Evolutionary conservation across 2,329 filamentous ascomycete species (phyloP).

Genomic region (Scleromitrula shiraiana): DNA sequence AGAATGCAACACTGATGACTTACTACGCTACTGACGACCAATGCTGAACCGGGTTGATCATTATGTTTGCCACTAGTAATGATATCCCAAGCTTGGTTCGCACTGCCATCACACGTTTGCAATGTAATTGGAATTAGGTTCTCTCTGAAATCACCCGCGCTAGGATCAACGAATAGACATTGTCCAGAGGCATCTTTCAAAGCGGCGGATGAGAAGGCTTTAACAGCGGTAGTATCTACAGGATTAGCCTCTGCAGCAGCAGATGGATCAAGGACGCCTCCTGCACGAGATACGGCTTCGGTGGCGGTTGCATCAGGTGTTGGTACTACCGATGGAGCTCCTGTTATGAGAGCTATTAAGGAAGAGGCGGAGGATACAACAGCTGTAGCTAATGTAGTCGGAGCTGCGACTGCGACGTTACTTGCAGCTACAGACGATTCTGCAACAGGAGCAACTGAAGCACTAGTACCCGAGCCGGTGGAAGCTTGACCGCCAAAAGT

Average conservation of each 20-base stretch:
- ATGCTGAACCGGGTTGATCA: conserved; percentile 37
- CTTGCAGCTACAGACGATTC: background rate
- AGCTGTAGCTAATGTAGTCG: background rate
- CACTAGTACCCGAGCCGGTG: no score
- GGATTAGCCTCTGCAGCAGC: conserved; percentile 35
- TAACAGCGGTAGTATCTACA: conserved; percentile 35
- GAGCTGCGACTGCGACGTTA: background rate
- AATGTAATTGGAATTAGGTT: conserved; percentile 38
- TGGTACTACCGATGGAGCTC: background rate
- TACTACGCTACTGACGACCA: conserved; percentile 47
- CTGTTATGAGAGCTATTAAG: background rate
- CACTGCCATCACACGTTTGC: conserved; percentile 34
- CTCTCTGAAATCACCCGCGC: conserved; percentile 39
- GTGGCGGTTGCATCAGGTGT: background rate
- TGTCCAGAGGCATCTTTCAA: conserved; percentile 37
- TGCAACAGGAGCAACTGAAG: background rate
- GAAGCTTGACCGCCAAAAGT: no score
- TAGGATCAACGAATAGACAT: conserved; percentile 36
- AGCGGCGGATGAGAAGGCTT: conserved; percentile 33
- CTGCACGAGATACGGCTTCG: conserved; percentile 1
- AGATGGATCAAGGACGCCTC: conserved; percentile 5
- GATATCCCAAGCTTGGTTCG: conserved; percentile 37
- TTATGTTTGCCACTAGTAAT: conserved; percentile 44
- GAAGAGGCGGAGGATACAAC: background rate
- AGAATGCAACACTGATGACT: no score